phyloP scores from a whole-genome alignment of 257 asterid genomes.

The Handroanthus guayacan region DNA sequence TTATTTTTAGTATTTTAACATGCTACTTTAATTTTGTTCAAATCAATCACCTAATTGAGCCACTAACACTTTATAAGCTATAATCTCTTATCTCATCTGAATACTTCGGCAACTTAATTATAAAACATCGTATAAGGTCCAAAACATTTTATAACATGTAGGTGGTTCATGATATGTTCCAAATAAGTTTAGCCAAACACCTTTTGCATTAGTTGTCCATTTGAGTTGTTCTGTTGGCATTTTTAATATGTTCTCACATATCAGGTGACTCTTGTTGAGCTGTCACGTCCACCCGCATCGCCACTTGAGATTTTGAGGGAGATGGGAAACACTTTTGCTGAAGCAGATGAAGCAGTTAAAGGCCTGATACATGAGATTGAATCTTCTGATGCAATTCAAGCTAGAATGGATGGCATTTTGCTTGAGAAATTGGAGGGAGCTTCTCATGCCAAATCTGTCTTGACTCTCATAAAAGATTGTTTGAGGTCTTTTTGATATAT shows the following conservation, averaged over 20 bases:
- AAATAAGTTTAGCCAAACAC: no score
- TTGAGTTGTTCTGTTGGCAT: slow-evolving; percentile 15
- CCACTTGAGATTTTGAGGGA: slow-evolving; percentile 51
- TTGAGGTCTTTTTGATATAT: slow-evolving; percentile 50
- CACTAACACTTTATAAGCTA: no score
- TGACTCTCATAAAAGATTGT: slow-evolving; percentile 48
- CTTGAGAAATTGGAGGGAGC: slow-evolving; percentile 58
- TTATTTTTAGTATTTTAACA: no score
- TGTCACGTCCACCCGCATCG: slow-evolving; percentile 51
- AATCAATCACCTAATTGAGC: no score
- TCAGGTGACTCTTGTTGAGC: slow-evolving; percentile 74
- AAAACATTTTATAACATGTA: no score
- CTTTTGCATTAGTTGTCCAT: neutral
- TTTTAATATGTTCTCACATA: slow-evolving; percentile 16
- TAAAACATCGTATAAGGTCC: no score
- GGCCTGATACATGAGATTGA: slow-evolving; percentile 57
- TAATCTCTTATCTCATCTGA: no score
- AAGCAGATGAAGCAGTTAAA: slow-evolving; percentile 56
- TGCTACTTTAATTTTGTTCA: no score
- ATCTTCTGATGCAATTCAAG: slow-evolving; percentile 59
- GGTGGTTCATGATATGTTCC: no score
- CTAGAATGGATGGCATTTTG: slow-evolving; percentile 70
- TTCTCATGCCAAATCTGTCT: slow-evolving; percentile 41
- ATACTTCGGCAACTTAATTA: no score
- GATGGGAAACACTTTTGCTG: slow-evolving; percentile 50